Evolutionary conservation across 2,329 filamentous ascomycete species (phyloP), one percentile per base, ranked within the genome.

Genomic region (Arthrobotrys pseudoclavata): DNA sequence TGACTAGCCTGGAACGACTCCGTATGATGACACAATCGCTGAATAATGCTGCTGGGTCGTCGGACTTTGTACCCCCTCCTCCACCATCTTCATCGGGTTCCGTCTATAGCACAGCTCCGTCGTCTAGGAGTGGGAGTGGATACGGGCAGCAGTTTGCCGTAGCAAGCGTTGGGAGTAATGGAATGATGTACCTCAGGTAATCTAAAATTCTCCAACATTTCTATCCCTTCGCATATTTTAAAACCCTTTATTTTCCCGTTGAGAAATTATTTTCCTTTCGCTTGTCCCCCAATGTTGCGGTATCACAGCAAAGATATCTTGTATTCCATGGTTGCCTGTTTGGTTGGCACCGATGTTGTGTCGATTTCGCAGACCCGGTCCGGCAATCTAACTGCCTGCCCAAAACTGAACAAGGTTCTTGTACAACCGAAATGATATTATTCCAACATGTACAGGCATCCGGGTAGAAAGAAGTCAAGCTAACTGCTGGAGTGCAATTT

Each of bases 141-240:
- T 63, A 71, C 40, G 75, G 75, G 26, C 75, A 79, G 52, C 75
- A 79, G 69, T 79, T 79, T 53, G 24, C 75, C 22, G 75, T 79
- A 15, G 75, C 75, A 20, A 79, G 75, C 63, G 75, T 79, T 79
- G 75, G 75, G 10, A 79, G 69, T 29, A 79, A 79, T 50, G 75
- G 75, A 53, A 79, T 79, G 75, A 72, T 79, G 69, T 79, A 79
- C 69, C 69, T 79, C 10, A 79, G 75, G 75, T 79, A 79, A 74
- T 64, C 34, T 69, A 63, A 57, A 29, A 22, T 31, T 55, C 26
- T 55, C 62, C 69, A 60, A 64, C 69, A 24, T 24, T 69, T 67
- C 62, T 67, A 53, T 60, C 24, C 55, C 45, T 48, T 31, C 6
- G 13, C 24, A 55, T 68, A 45, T 57, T 20, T 37, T 37, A 57